Evolutionary conservation across 805 yeast genomes (phyloP), one percentile per base, ranked within the genome.

Genomic region (Yamadazyma olivae): DNA sequence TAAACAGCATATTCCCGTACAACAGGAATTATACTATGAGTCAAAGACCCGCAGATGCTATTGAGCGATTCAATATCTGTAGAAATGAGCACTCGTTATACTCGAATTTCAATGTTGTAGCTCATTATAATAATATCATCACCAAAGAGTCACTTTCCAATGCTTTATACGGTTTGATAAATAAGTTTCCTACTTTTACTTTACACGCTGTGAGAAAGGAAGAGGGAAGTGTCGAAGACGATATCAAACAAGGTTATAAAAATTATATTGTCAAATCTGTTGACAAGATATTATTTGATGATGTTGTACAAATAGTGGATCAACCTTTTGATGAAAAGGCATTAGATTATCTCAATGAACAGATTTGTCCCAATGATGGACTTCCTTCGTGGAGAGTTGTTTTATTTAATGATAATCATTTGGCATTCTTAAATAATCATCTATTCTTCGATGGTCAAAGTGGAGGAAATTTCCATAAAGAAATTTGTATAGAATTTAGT

Each of bases 371-470:
- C 6, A 30, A 30, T 23, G 6, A 6, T 4, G 31, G 36, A 15
- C 19, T 40, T 3, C 58, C 60, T 4, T 32, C 51, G 3, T 58
- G 62, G 62, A 46, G 39, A 32, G 30, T 55, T 3, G n/a, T 43
- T 8, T 40, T 27, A 39, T 58, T 17, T 35, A 37, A 21, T 47
- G 48, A 32, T 26, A 32, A 48, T 29, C 46, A 53, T 33, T 7
- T 56, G 6, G 30, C 54, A 8, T 49, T 63, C 24, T 33, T 32
- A 17, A 56, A 53, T 36, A 60, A 61, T 17, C 69, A 56, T 37
- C 18, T 52, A 3, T 38, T 59, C 8, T 53, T 56, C 27, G 70
- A 65, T 43, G 71, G 70, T 3, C 49, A 49, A 12, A 49, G 64
- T 12, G 64, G 61, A 2, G 36, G 39, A 7, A 34, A 27, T 13